Percentiles rank a stretch among this genome's conserved stretches.
Conservation (phyloP, 768 basidiomycete species). For the Chiua virens region DNA sequence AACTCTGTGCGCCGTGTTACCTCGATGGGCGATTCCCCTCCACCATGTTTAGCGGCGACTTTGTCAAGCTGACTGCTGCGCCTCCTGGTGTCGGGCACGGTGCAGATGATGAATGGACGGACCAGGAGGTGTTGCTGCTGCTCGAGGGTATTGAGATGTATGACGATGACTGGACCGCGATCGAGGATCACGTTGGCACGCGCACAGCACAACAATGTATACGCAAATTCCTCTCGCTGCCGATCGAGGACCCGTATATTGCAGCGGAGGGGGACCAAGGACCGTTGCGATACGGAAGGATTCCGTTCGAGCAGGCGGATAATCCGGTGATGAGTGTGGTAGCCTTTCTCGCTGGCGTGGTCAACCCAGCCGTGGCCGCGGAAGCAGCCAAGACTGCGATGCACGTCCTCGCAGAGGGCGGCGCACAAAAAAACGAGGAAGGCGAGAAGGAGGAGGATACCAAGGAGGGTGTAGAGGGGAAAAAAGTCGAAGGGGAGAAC, state of each 20-base stretch:
- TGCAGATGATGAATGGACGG: slow-evolving; percentile 76
- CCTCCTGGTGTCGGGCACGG: slow-evolving; percentile 35
- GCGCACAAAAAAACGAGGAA: slow-evolving; percentile 40
- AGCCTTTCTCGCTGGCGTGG: slow-evolving; percentile 92
- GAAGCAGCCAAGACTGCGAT: slow-evolving; percentile 92
- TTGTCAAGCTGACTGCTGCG: slow-evolving; percentile 72
- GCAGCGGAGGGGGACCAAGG: slow-evolving; percentile 76
- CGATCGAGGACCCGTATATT: slow-evolving; percentile 94
- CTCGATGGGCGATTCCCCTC: slow-evolving; percentile 96
- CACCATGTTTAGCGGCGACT: slow-evolving; percentile 95
- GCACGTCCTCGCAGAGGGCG: slow-evolving; percentile 71
- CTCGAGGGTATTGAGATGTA: slow-evolving; percentile 99
- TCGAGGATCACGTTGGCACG: slow-evolving; percentile 92
- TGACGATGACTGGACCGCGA: slow-evolving; percentile 93
- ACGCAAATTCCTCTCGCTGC: slow-evolving; percentile 90
- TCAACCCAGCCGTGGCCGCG: slow-evolving; percentile 86
- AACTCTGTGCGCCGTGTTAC: slow-evolving; percentile 90
- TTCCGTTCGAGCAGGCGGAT: slow-evolving; percentile 93
- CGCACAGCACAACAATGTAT: slow-evolving; percentile 94
- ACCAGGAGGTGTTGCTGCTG: slow-evolving; percentile 84
- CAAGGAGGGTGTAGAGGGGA: slow-evolving; percentile 34
- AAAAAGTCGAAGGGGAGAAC: slow-evolving; percentile 45
- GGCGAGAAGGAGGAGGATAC: slow-evolving; percentile 22
- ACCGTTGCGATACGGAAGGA: slow-evolving; percentile 66
- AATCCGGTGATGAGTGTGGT: slow-evolving; percentile 99